These are phyloP conservation scores for Fusarium sp. DNA, from an alignment of 2,329 filamentous ascomycete species.

Conservation along the genomic window DNA sequence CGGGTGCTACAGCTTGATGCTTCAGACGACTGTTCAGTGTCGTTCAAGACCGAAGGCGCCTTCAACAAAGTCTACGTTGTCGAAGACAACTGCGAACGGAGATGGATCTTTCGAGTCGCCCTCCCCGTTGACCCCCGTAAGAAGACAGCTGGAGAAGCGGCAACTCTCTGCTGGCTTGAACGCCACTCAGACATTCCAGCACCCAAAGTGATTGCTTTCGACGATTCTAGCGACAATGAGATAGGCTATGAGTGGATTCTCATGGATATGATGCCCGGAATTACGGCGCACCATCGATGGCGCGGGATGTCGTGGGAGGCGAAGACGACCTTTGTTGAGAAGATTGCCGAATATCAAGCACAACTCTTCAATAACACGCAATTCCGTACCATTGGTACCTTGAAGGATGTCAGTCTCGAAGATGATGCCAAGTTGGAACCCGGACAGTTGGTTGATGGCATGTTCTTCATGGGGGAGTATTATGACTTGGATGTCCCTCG, in stretches of 20 bases:
- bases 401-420: background rate
- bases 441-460: constrained; percentile 47
- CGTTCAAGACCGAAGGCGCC: constrained; percentile 20
- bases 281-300: constrained; percentile 35
- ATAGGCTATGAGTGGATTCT: constrained; percentile 56
- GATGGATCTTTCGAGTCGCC: constrained; percentile 46
- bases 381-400: constrained; percentile 34
- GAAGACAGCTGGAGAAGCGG: constrained; percentile 55
- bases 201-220: constrained; percentile 49
- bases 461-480: constrained; percentile 51
- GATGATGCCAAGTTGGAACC: background rate
- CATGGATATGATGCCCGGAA: constrained; percentile 49
- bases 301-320: constrained; percentile 47
- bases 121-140: constrained; percentile 51
- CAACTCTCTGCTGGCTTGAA: constrained; percentile 51
- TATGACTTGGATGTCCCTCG: constrained; percentile 49
- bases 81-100: background rate
- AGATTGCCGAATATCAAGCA: constrained; percentile 11
- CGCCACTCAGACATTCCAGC: constrained; percentile 49
- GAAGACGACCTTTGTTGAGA: constrained; percentile 43
- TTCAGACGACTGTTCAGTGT: constrained; percentile 20
- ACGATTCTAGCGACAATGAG: constrained; percentile 48
- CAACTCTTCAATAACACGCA: background rate
- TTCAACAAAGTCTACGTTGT: constrained; percentile 44
- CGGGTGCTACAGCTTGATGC: constrained; percentile 8